Percentiles rank a stretch among this genome's conserved stretches.
phyloP scores from a whole-genome alignment of 2,329 filamentous ascomycete genomes.

The Pyricularia sp. region DNA sequence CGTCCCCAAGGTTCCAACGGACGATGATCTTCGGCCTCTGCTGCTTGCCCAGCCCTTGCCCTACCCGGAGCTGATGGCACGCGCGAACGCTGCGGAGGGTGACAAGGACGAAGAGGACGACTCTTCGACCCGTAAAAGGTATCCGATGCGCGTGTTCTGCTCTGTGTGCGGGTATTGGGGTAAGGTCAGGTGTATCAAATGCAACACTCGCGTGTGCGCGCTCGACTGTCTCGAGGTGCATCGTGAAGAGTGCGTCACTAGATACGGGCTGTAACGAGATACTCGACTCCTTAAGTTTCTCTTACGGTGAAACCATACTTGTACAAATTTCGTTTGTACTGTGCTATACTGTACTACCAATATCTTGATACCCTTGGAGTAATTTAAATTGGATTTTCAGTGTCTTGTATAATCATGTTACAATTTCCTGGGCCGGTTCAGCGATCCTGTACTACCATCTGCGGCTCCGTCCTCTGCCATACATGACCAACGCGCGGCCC shows the following conservation, averaged over 20 bases:
- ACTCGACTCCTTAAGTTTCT: not conserved
- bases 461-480: not conserved
- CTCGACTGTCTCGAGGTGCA: conserved; percentile 66
- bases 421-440: not conserved
- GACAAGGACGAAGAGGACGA: conserved; percentile 33
- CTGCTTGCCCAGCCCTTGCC: conserved; percentile 55
- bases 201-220: conserved; percentile 69
- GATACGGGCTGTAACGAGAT: conserved; percentile 40
- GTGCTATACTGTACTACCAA: not conserved
- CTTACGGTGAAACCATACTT: not conserved
- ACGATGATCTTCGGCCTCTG: conserved; percentile 54
- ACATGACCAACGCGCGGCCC: not conserved
- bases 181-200: conserved; percentile 65
- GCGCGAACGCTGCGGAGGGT: conserved; percentile 6
- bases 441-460: not conserved
- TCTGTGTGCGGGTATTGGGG: conserved; percentile 80
- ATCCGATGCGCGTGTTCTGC: conserved; percentile 60
- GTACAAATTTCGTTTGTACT: not conserved
- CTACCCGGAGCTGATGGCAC: conserved; percentile 46
- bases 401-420: not conserved
- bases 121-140: conserved; percentile 25
- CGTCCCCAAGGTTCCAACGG: conserved; percentile 47
- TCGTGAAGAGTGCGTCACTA: conserved; percentile 59
- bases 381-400: not conserved
- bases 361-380: not conserved